These are phyloP conservation scores for Iris pallida DNA, from an alignment of 116 monocot genomes.

Conservation along the genomic window DNA sequence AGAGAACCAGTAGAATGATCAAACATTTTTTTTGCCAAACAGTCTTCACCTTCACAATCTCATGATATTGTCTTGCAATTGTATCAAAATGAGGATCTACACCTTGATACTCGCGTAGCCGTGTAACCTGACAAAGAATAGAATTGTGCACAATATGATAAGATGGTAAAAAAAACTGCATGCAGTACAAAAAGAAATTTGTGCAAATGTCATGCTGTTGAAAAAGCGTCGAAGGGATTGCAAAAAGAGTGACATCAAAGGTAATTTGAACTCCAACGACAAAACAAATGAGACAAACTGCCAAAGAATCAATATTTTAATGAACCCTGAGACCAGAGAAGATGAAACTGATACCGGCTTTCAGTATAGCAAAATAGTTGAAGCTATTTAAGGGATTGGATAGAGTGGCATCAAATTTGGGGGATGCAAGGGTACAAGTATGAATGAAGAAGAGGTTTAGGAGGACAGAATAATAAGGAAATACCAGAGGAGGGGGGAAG, in stretches of 20 bases:
- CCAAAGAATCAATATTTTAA: no score
- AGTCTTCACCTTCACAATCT: conserved; percentile 59
- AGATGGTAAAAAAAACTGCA: neutral
- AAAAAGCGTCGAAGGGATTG: neutral
- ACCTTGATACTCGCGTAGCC: conserved; percentile 86
- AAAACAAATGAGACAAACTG: no score
- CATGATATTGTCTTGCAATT: conserved; percentile 88
- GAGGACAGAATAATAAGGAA: no score
- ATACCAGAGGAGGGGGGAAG: no score
- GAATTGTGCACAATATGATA: neutral
- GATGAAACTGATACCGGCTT: no score
- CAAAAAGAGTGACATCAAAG: neutral
- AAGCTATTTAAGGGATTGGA: no score
- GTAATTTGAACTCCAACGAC: no score
- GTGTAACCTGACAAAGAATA: conserved; percentile 50
- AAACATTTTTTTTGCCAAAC: neutral
- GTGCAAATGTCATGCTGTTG: neutral
- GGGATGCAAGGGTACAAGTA: no score
- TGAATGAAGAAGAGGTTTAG: no score
- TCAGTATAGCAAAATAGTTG: no score
- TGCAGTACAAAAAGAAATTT: neutral
- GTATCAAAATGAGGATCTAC: conserved; percentile 90
- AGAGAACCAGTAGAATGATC: neutral
- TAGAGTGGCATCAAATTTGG: no score
- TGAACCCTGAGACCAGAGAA: no score